Evolutionary conservation across 73 alveolate species (phyloP).

Genomic region (Uronychia setigera): DNA sequence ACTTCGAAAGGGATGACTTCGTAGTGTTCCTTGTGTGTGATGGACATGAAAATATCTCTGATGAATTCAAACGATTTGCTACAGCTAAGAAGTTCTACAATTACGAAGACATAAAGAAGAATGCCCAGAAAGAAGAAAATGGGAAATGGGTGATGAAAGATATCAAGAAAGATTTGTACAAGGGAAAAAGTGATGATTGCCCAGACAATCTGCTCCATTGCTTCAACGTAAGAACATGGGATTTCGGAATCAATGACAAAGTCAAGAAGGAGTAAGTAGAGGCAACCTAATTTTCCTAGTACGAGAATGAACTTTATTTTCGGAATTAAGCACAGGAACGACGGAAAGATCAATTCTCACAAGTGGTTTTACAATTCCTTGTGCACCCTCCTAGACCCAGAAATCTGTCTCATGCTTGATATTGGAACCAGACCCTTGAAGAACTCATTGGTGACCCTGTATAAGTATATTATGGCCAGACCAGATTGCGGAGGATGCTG

Average conservation of each 20-base stretch:
- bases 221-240: constrained; percentile 37
- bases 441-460: neutral
- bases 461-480: neutral
- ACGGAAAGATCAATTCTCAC: constrained; percentile 65
- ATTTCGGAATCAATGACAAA: constrained; percentile 20
- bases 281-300: constrained; percentile 19
- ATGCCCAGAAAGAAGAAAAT: neutral
- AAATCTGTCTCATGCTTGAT: constrained; percentile 28
- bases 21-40: constrained; percentile 29
- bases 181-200: constrained; percentile 4
- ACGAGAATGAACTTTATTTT: constrained; percentile 22
- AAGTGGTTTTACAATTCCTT: constrained; percentile 47
- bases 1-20: constrained; percentile 16
- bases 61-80: constrained; percentile 26
- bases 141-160: constrained; percentile 1
- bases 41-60: constrained; percentile 17
- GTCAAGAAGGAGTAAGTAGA: constrained; percentile 1
- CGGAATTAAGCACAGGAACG: constrained; percentile 50
- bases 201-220: constrained; percentile 36
- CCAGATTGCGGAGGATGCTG: constrained; percentile 4
- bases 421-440: neutral
- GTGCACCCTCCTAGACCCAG: constrained; percentile 47
- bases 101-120: constrained; percentile 1
- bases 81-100: constrained; percentile 31
- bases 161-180: neutral